These are phyloP conservation scores for Obelidium mucronatum DNA, from an alignment of 192 early-diverging fungal species.

Conservation along the genomic window DNA sequence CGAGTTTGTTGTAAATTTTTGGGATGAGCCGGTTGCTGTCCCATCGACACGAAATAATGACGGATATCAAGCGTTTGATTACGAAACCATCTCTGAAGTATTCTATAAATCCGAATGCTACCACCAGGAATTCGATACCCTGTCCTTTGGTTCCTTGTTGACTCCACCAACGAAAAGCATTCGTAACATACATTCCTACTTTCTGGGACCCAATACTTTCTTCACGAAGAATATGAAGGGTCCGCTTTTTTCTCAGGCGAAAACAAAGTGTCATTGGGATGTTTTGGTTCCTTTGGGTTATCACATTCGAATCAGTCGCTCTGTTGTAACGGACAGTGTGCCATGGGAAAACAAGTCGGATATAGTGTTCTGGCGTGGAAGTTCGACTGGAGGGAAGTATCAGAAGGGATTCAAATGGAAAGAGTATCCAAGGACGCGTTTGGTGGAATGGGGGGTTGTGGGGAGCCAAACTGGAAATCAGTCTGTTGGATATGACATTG, in stretches of 20 bases:
- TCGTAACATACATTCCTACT: not conserved
- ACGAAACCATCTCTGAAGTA: too few relatives aligned
- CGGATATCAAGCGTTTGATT: too few relatives aligned
- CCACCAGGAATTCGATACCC: too few relatives aligned
- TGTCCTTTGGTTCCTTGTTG: too few relatives aligned
- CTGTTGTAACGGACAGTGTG: not conserved
- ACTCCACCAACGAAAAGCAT: not conserved
- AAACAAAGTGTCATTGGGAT: constrained; percentile 1
- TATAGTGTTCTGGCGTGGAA: constrained; percentile 23
- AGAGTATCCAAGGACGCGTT: constrained; percentile 1
- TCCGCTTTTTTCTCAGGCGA: constrained; percentile 13
- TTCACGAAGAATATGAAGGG: not conserved
- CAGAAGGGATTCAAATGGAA: not conserved
- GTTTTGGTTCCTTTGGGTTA: constrained; percentile 1
- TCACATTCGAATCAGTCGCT: not conserved
- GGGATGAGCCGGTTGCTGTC: too few relatives aligned
- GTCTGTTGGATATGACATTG: constrained; percentile 15
- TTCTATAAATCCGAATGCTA: too few relatives aligned
- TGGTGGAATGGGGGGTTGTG: constrained; percentile 9
- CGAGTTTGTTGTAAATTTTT: too few relatives aligned
- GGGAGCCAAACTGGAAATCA: too few relatives aligned
- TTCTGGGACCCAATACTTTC: not conserved
- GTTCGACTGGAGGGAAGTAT: constrained; percentile 6
- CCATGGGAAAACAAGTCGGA: constrained; percentile 1
- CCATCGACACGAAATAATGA: too few relatives aligned